Evolutionary conservation across 352 stramenopile species (phyloP), one percentile per base, ranked within the genome.

Genomic region (Phytopythium sindhum): DNA sequence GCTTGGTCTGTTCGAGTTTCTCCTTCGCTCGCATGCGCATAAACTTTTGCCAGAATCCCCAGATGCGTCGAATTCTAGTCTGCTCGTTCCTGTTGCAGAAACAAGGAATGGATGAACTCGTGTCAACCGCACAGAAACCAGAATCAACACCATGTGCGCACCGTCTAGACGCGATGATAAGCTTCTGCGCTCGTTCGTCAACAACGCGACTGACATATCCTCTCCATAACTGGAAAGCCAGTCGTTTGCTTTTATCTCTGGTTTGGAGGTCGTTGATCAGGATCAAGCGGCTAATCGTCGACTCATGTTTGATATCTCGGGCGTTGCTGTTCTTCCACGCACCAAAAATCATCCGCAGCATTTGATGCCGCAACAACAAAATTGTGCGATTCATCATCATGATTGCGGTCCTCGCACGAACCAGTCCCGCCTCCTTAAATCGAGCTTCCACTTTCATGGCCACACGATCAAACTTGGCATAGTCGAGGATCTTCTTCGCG

Each of bases 331-430:
- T 81, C 31, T 87, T 88, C 86, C 86, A 94, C 3, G 83, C 86
- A 1, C 67, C 62, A 45, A 94, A 94, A 28, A 89, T 78, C 78
- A 94, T 90, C n/a, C 83, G 73, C 44, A 84, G 67, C 41, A 89
- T 92, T 47, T 90, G 80, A 39, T 78, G 75, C 2, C 79, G 77
- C 19, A 92, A 60, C 17, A 72, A 41, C 12, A 71, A 60, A 26
- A 90, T 78, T 11, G 81, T 91, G 45, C 83, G 73, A 28, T 77
- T 90, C 81, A 94, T 91, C 81, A 92, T 91, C 74, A 89, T 86
- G 59, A 92, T 92, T 14, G 83, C 81, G 11, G 81, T 76, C 44
- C 88, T 89, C 3, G 83, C 81, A 37, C 86, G 71, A 45, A 92
- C 81, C 21, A 92, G 73, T n/a, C 81, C 86, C 29, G 86, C 83